Base-by-base conservation (phyloP, 2,329 filamentous ascomycete species). In the Talaromyces sp. region DNA sequence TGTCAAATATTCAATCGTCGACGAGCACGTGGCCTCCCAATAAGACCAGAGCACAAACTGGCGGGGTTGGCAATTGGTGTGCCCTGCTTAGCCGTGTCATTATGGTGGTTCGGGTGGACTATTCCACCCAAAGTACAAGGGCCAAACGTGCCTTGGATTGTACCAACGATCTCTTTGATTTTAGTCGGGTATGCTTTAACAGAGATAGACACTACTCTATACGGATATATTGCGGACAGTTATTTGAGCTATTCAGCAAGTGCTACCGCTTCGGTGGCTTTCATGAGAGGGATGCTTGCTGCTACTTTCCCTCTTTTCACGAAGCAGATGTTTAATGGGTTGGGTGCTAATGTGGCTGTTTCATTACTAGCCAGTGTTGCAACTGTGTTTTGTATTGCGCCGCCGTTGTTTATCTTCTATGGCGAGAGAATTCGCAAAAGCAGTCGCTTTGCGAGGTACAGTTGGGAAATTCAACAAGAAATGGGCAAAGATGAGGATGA, bases 101-200 rank as follows among this genome's bases (percentile, higher is more conserved):
- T 82, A 1, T 79, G 76, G 72, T 75, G 71, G 70, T 79, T 81
- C 51, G 74, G 74, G 4, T 77, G 74, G 69, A 80, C 78, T 1
- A 72, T 80, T 3, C 78, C 80, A 0, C 77, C 77, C 0, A 57
- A 58, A 3, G 58, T 69, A 1, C 53, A 60, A 13, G 36, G 55
- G 2, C 35, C 49, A 0, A n/a, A 36, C 17, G 53, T 72, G 0
- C 69, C 70, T 20, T 78, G 75, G 71, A 65, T 76, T 7, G 70
- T 75, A 2, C 71, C 76, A 2, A 72, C 74, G 4, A 44, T 75
- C 0, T 69, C 74, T 0, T 68, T 81, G 2, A 62, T 77, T 0
- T 62, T 76, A 3, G 69, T 80, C 8, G 80, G 79, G 0, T 82
- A 77, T 61, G 75, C 76, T 0, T 59, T 76, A 20, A 80, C 79